These are phyloP conservation scores for Picocystis sp. DNA, from an alignment of 163 green algal species.

Conservation along the genomic window DNA sequence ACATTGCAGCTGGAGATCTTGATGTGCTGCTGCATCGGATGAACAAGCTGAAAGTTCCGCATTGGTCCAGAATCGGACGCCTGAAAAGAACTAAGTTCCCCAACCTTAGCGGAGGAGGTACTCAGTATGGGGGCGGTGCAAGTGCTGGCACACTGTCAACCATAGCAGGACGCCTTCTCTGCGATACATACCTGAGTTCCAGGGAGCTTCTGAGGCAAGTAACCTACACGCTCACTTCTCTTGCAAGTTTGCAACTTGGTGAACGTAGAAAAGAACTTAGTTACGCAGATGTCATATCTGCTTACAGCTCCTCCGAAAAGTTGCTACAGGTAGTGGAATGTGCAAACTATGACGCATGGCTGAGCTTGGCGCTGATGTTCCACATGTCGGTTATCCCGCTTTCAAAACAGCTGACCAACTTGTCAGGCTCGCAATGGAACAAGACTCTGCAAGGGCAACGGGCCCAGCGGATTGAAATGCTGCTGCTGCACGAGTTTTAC, in stretches of 20 bases:
- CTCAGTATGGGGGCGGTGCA: conserved; percentile 71
- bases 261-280: conserved; percentile 45
- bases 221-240: conserved; percentile 78
- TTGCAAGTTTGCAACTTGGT: conserved; percentile 54
- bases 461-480: conserved; percentile 93
- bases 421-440: conserved; percentile 77
- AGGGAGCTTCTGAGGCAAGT: conserved; percentile 79
- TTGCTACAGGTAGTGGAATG: conserved; percentile 51
- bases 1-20: conserved; percentile 80
- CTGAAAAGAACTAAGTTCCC: conserved; percentile 74
- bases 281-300: conserved; percentile 23
- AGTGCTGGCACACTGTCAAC: conserved; percentile 31
- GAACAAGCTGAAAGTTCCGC: conserved; percentile 73
- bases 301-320: conserved; percentile 17
- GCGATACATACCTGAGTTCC: conserved; percentile 86
- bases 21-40: conserved; percentile 82
- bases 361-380: conserved; percentile 67
- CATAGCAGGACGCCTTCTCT: conserved; percentile 73
- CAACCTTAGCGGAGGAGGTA: conserved; percentile 49
- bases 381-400: conserved; percentile 60
- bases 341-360: conserved; percentile 79
- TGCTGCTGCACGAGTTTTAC: conserved; percentile 98
- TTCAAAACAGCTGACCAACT: conserved; percentile 58
- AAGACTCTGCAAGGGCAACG: conserved; percentile 63
- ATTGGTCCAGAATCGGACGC: conserved; percentile 82